These are phyloP conservation scores for Verticillium longisporum DNA, from an alignment of 2,329 filamentous ascomycete genomes.

Conservation along the genomic window DNA sequence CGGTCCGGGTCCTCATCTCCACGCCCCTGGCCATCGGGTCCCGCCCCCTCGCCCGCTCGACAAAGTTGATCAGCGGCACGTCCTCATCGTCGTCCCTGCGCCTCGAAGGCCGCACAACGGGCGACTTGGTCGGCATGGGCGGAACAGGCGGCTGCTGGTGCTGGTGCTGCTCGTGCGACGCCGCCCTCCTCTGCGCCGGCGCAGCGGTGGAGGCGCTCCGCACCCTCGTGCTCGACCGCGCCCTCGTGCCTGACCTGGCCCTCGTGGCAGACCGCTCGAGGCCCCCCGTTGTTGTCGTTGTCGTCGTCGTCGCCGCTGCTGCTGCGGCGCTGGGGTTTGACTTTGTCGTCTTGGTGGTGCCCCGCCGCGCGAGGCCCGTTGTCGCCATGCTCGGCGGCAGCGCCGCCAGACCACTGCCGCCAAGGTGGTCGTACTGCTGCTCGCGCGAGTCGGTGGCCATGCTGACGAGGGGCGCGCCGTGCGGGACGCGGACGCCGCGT, in stretches of 20 bases:
- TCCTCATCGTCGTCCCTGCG: conserved; percentile 9
- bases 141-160: conserved; percentile 8
- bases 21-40: conserved; percentile 3
- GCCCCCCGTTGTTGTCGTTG: neutral
- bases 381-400: neutral
- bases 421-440: neutral
- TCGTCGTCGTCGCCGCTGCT: no score
- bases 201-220: conserved; percentile 9
- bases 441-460: conserved; percentile 26
- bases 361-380: neutral
- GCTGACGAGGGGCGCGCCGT: conserved; percentile 38
- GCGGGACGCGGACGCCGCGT: conserved; percentile 32
- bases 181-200: conserved; percentile 5
- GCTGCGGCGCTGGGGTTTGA: neutral
- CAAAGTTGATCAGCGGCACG: conserved; percentile 12
- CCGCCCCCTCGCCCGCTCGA: conserved; percentile 7
- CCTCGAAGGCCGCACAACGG: conserved; percentile 2
- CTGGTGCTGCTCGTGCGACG: conserved; percentile 7
- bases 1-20: conserved; percentile 1
- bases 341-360: conserved; percentile 2
- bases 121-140: conserved; percentile 5
- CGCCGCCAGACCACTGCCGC: neutral
- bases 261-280: neutral
- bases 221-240: neutral
- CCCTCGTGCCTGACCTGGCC: neutral